Conservation (phyloP, 2,329 filamentous ascomycete genomes). For the Paraphaeosphaeria sporulosa region DNA sequence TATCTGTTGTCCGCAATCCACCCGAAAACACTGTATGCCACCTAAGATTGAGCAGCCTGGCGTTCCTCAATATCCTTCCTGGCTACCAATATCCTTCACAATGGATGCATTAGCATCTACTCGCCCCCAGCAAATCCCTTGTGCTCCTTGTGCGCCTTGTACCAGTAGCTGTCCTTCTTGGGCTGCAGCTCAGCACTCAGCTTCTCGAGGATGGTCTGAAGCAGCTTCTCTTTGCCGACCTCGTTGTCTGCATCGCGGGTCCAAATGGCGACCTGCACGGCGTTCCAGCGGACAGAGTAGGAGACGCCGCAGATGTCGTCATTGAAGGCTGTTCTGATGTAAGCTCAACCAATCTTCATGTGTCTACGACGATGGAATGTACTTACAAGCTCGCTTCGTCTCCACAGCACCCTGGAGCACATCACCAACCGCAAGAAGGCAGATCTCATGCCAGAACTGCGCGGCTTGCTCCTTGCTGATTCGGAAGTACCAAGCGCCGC, state of each 20-base stretch:
- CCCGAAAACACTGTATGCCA: neutral
- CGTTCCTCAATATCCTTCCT: neutral
- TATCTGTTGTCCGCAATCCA: neutral
- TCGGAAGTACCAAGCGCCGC: conserved; percentile 92
- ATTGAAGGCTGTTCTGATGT: conserved; percentile 57
- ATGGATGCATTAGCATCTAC: neutral
- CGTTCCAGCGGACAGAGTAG: conserved; percentile 87
- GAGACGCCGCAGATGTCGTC: conserved; percentile 89
- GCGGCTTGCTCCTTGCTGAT: conserved; percentile 76
- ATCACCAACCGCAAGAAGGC: conserved; percentile 84
- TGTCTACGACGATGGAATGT: conserved; percentile 6
- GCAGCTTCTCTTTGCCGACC: conserved; percentile 77
- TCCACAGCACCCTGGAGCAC: conserved; percentile 77
- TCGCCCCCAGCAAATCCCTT: conserved; percentile 67
- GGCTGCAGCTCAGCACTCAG: conserved; percentile 77
- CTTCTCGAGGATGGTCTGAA: conserved; percentile 75
- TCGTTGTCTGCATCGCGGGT: conserved; percentile 86
- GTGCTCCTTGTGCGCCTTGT: conserved; percentile 91
- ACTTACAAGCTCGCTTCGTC: conserved; percentile 64
- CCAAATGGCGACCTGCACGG: conserved; percentile 89
- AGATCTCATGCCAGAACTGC: conserved; percentile 82
- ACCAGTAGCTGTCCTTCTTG: conserved; percentile 73
- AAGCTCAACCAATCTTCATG: conserved; percentile 1
- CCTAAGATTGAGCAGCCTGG: neutral
- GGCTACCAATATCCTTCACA: neutral